Percentiles rank a stretch among this genome's conserved stretches.
These are phyloP conservation scores for Globisporangium emineosum DNA, from an alignment of 352 stramenopile species.

Conservation along the genomic window DNA sequence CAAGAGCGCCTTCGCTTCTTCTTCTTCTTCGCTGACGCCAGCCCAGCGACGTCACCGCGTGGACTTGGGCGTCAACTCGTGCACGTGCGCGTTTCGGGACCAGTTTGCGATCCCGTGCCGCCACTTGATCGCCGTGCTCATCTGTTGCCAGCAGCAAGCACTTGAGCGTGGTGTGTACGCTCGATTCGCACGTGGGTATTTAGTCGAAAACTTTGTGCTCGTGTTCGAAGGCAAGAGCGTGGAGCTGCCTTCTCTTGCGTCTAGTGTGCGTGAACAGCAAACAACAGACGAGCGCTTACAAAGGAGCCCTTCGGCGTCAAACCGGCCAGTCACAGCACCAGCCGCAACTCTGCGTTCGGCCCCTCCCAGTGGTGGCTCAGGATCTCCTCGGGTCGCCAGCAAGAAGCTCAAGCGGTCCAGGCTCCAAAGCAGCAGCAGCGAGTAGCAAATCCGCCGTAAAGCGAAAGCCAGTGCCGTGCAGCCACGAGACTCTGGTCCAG, in stretches of 20 bases:
- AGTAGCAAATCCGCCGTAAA: not conserved
- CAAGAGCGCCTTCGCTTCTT: not conserved
- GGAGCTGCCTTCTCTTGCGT: not conserved
- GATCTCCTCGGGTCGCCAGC: not conserved
- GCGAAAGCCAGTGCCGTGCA: not conserved
- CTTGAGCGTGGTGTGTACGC: not conserved
- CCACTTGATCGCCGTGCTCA: not conserved
- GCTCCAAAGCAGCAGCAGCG: not conserved
- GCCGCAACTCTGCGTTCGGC: not conserved
- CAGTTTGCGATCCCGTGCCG: not conserved
- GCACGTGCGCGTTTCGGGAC: not conserved
- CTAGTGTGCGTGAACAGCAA: not conserved
- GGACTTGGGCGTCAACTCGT: not conserved
- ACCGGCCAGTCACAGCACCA: not conserved
- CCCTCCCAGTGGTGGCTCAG: no score
- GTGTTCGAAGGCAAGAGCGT: not conserved
- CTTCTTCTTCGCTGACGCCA: not conserved
- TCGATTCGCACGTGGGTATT: not conserved
- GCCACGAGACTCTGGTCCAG: not conserved
- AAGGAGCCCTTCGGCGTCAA: not conserved
- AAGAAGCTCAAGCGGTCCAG: not conserved
- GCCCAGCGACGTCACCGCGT: not conserved
- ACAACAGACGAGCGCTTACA: not conserved
- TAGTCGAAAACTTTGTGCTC: not conserved
- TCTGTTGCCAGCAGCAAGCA: not conserved